A percentile compares a stretch with the other conserved stretches of the same genome.
Evolutionary conservation across 257 asterid species (phyloP).

Genomic region (Solanum bulbocastanum): DNA sequence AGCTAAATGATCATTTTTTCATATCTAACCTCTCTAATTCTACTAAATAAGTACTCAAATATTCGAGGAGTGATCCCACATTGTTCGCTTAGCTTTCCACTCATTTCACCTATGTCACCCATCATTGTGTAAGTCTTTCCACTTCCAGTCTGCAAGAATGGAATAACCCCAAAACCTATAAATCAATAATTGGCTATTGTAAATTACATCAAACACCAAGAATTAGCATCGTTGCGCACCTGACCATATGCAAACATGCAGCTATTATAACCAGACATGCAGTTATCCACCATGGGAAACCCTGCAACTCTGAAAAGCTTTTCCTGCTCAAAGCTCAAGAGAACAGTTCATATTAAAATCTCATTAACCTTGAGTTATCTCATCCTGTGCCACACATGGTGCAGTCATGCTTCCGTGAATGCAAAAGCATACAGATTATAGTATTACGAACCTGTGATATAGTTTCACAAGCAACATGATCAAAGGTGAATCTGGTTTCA

Average conservation of each 20-base stretch:
- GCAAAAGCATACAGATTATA: neutral
- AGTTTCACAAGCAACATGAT: constrained; percentile 70
- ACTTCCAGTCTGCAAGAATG: constrained; percentile 62
- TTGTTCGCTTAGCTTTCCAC: constrained; percentile 46
- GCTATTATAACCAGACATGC: constrained; percentile 91
- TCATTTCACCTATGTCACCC: constrained; percentile 61
- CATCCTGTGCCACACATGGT: neutral
- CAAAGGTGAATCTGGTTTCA: constrained; percentile 77
- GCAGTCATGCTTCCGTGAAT: neutral
- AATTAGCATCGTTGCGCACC: constrained; percentile 19
- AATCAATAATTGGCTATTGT: neutral
- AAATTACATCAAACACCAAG: neutral
- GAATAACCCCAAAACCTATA: neutral
- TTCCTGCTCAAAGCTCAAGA: constrained; percentile 32
- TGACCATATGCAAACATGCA: constrained; percentile 95
- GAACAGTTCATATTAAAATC: neutral
- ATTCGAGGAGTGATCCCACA: constrained; percentile 83
- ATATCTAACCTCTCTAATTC: constrained; percentile 57
- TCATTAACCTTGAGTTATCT: neutral
- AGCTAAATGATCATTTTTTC: neutral
- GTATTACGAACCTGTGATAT: constrained; percentile 58
- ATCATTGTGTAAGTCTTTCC: constrained; percentile 89
- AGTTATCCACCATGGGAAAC: constrained; percentile 83
- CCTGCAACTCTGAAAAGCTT: constrained; percentile 73
- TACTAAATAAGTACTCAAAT: constrained; percentile 57